Evolutionary conservation across 2,329 filamentous ascomycete species (phyloP).

Genomic region (Aspergillus transmontanensis): DNA sequence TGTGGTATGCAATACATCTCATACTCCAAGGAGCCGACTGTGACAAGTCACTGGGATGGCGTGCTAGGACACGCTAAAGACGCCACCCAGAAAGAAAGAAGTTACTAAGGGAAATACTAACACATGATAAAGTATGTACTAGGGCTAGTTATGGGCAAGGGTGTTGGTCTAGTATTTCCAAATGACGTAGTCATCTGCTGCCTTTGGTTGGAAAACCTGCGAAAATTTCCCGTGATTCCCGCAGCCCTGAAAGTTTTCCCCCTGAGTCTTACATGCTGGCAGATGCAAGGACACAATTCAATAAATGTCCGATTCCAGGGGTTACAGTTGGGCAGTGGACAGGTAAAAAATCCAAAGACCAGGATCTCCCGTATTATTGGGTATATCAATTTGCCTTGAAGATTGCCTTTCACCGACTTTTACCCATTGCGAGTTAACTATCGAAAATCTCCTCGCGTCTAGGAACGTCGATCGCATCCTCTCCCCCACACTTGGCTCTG

Average conservation of each 20-base stretch:
- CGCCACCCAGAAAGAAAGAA: not conserved
- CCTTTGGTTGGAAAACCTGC: not conserved
- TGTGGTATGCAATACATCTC: not conserved
- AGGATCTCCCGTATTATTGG: not conserved
- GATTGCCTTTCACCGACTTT: constrained; percentile 1
- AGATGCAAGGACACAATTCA: not conserved
- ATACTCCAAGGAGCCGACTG: not conserved
- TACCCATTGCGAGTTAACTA: not conserved
- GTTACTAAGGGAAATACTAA: not conserved
- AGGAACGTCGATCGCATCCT: not conserved
- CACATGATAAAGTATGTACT: not conserved
- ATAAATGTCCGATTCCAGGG: constrained; percentile 2
- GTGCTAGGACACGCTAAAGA: not conserved
- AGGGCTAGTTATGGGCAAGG: not conserved
- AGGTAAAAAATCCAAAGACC: not conserved
- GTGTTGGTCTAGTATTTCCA: not conserved
- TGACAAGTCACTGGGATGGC: constrained; percentile 1
- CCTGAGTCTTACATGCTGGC: not conserved
- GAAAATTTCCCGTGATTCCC: not conserved
- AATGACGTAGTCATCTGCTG: not conserved
- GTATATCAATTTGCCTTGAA: not conserved
- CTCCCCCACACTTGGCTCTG: not conserved
- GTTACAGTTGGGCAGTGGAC: not conserved
- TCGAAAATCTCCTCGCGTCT: not conserved
- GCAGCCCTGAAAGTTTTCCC: not conserved